Base-by-base conservation (phyloP, 1,139 yeast species). In the Lodderomyces metapsilosis region DNA sequence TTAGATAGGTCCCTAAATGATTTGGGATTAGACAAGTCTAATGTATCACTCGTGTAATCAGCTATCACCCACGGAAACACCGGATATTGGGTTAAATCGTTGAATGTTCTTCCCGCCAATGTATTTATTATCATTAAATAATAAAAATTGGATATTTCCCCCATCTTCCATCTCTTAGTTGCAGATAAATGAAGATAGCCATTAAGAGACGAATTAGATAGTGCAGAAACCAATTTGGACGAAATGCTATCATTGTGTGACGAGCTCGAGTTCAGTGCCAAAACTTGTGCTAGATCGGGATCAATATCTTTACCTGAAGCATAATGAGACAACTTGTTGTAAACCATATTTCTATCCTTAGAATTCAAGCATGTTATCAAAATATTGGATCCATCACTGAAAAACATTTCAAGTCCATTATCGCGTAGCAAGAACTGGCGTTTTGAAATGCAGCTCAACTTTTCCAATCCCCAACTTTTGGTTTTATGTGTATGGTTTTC, bases 31-130 rank as follows among this genome's bases (percentile, higher is more conserved):
- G 65, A 58, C 27, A 88, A 64, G 56, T 88, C 89, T 15, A 88
- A 63, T 5, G 62, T 71, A 1, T 77, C 80, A 50, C 91, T 83
- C 1, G 78, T 71, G 55, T 88, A 87, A 56, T 88, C 95, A 0
- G 94, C 82, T 45, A 88, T 73, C 0, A 88, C 87, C 95, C 95
- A 88, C 0, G 96, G 96, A 50, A 88, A 88, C 1, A 88, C 85
- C 0, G 96, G 96, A 55, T 88, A 88, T 51, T 88, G 96, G 0
- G 95, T 87, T 42, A 88, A 62, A 57, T 88, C 96, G 59, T 88
- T 88, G 58, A 82, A 86, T 0, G 96, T 87, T 50, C 96, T 67
- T 0, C 96, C 96, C 0, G 96, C 94, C 42, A 88, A 60, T 0
- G 94, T 86, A 54, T 88, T 88, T 20, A 88, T 66, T 16, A 84